Percentiles rank a stretch among this genome's conserved stretches.
phyloP scores from a whole-genome alignment of 2,329 filamentous ascomycete species.

The Westerdykella aurantiaca region DNA sequence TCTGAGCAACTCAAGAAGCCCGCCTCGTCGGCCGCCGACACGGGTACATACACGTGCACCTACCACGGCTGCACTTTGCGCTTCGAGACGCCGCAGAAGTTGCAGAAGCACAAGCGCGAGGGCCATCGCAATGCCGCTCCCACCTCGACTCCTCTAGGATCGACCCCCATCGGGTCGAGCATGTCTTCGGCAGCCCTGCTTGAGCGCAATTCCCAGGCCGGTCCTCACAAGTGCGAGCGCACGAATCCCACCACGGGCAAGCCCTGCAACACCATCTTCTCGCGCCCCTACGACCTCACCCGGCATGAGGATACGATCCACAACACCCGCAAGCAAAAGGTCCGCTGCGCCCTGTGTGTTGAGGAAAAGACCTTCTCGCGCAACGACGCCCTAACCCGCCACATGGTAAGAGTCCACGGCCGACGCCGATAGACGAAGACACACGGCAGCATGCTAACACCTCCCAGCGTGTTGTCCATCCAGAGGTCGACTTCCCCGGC shows the following conservation, averaged over 20 bases:
- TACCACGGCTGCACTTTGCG: constrained; percentile 85
- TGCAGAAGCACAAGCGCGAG: constrained; percentile 95
- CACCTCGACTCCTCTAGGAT: neutral
- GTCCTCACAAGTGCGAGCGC: constrained; percentile 86
- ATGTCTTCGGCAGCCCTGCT: constrained; percentile 53
- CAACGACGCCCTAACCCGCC: constrained; percentile 87
- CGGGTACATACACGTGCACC: constrained; percentile 91
- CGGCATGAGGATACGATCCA: constrained; percentile 97
- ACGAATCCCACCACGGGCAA: constrained; percentile 94
- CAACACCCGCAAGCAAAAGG: constrained; percentile 89
- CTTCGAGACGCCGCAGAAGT: constrained; percentile 77
- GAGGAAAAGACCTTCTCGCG: constrained; percentile 97
- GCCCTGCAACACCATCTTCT: constrained; percentile 90
- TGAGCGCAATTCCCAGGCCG: constrained; percentile 76
- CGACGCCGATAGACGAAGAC: constrained; percentile 4
- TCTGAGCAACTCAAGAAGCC: constrained; percentile 51
- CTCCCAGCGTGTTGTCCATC: constrained; percentile 70
- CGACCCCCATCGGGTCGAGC: constrained; percentile 9
- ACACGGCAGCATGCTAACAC: constrained; percentile 17
- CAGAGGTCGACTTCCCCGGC: constrained; percentile 76
- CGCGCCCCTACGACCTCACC: constrained; percentile 90
- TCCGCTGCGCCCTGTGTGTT: constrained; percentile 84
- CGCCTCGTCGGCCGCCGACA: constrained; percentile 61
- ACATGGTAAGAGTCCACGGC: constrained; percentile 54
- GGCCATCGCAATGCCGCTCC: constrained; percentile 60